These are phyloP conservation scores for Sonneratia alba DNA, from an alignment of 345 rosid genomes.

Conservation along the genomic window DNA sequence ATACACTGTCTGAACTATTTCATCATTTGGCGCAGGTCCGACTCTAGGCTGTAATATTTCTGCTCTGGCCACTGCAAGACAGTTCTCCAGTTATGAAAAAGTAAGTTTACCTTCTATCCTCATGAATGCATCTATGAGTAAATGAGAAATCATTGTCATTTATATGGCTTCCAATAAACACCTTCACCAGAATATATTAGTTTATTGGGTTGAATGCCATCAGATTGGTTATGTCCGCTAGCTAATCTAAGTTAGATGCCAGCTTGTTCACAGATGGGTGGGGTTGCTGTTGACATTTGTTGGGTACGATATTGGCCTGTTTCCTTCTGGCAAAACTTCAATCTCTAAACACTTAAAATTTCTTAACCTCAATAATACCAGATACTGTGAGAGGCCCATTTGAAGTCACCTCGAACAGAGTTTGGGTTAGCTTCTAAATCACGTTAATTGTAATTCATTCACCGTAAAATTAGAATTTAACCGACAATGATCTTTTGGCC, in stretches of 20 bases:
- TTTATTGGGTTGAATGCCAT: neutral
- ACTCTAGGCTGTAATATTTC: neutral
- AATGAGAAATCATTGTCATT: neutral
- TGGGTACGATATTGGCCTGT: neutral
- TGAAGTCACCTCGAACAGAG: too few species aligned
- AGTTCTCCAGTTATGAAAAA: neutral
- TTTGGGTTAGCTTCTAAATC: neutral
- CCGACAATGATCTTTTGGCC: too few species aligned
- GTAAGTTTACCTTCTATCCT: conserved; percentile 3
- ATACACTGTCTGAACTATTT: neutral
- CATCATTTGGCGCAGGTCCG: neutral
- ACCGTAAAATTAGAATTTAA: neutral
- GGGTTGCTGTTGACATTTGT: neutral
- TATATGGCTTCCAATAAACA: neutral
- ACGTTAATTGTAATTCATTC: neutral
- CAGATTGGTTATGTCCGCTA: neutral
- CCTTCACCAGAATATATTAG: neutral
- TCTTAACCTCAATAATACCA: neutral
- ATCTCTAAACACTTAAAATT: neutral
- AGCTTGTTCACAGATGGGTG: neutral
- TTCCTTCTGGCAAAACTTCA: neutral
- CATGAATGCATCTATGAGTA: neutral
- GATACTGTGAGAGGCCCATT: neutral
- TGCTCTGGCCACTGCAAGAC: neutral
- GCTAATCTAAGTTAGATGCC: neutral